phyloP scores from a whole-genome alignment of 495 filamentous ascomycete genomes.

The Lepidopterella palustris region DNA sequence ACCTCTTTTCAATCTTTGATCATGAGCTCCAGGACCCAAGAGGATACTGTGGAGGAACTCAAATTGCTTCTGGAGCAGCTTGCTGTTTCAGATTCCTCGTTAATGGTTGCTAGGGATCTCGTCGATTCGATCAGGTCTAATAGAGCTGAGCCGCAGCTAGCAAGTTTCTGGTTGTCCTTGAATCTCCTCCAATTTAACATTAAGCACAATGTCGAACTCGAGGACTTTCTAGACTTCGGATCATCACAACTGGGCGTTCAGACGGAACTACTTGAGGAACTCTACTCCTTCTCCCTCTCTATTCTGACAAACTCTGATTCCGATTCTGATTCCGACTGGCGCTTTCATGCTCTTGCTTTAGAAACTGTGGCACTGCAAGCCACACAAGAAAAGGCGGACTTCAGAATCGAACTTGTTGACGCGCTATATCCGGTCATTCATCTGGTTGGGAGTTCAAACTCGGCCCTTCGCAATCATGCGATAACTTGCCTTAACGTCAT shows the following conservation, averaged over 20 bases:
- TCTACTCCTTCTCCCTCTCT: conserved; percentile 70
- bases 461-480: conserved; percentile 68
- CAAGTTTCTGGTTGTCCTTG: conserved; percentile 77
- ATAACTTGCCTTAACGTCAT: conserved; percentile 78
- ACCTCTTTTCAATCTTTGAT: conserved; percentile 26
- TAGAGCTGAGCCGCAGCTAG: conserved; percentile 38
- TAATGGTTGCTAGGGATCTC: conserved; percentile 28
- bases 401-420: conserved; percentile 82
- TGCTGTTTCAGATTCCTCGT: conserved; percentile 13
- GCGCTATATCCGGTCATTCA: conserved; percentile 84
- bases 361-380: conserved; percentile 39
- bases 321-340: conserved; percentile 58
- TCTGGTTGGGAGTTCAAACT: conserved; percentile 66
- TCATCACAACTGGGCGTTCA: conserved; percentile 38
- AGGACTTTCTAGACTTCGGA: conserved; percentile 57
- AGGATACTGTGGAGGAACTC: conserved; percentile 28
- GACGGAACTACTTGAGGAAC: conserved; percentile 59
- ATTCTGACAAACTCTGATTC: conserved; percentile 48
- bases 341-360: conserved; percentile 39
- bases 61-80: conserved; percentile 24
- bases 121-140: conserved; percentile 17
- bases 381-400: conserved; percentile 45
- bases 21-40: conserved; percentile 27
- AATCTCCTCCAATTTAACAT: conserved; percentile 53
- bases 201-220: conserved; percentile 43